Percentiles rank a stretch among this genome's conserved stretches.
Conservation (phyloP, 768 basidiomycete species). For the Cystofilobasidium macerans region DNA sequence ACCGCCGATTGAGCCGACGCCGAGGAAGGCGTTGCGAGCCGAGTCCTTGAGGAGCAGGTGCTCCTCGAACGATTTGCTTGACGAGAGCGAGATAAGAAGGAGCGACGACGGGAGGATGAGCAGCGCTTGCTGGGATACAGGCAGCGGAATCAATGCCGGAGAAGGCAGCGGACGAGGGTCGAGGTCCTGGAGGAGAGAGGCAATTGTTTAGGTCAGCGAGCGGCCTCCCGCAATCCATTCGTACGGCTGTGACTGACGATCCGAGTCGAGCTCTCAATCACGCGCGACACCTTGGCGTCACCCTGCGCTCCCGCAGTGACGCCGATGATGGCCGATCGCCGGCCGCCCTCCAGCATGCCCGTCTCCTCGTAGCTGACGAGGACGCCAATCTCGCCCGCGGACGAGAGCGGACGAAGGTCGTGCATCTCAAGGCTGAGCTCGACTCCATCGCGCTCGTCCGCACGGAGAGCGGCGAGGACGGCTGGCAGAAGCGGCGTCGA, state of each 20-base stretch:
- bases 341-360: constrained; percentile 8
- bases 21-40: constrained; percentile 39
- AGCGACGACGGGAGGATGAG: constrained; percentile 38
- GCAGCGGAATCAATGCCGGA: constrained; percentile 35
- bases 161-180: constrained; percentile 37
- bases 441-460: constrained; percentile 32
- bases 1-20: constrained; percentile 28
- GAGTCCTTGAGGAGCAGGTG: constrained; percentile 37
- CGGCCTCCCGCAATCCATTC: too few relatives aligned
- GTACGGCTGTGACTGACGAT: too few relatives aligned
- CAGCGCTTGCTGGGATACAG: constrained; percentile 33
- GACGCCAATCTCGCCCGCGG: constrained; percentile 32
- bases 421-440: constrained; percentile 34
- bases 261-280: not conserved
- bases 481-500: constrained; percentile 33
- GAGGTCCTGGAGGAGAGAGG: constrained; percentile 26
- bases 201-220: not conserved
- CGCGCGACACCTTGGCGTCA: constrained; percentile 14
- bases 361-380: constrained; percentile 32
- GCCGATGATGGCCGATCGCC: constrained; percentile 26
- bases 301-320: constrained; percentile 4
- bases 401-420: constrained; percentile 27
- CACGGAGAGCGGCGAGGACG: constrained; percentile 30
- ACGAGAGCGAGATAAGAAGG: constrained; percentile 33
- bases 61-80: constrained; percentile 37